Percentiles rank a stretch among this genome's conserved stretches.
phyloP scores from a whole-genome alignment of 164 flowering plant genomes.

The Nymphaea thermarum region DNA sequence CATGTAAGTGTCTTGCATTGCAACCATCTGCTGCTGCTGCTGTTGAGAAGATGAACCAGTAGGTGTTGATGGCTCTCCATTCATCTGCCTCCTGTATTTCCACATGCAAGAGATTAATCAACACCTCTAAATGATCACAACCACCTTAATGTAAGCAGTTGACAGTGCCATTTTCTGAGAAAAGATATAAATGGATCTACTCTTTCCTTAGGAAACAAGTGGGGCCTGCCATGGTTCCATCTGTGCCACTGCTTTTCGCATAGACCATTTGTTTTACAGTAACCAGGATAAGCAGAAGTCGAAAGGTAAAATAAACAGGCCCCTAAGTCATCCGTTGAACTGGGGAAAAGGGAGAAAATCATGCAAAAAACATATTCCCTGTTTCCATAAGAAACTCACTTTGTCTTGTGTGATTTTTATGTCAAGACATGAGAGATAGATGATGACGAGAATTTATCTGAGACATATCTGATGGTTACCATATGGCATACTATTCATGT shows the following conservation, averaged over 20 bases:
- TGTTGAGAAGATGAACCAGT: slow-evolving; percentile 45
- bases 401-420: too few species aligned
- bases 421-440: too few species aligned
- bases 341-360: too few species aligned
- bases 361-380: too few species aligned
- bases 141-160: neutral
- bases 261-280: neutral
- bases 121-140: neutral
- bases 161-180: neutral
- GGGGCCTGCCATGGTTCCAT: neutral
- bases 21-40: slow-evolving; percentile 82
- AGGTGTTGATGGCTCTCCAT: slow-evolving; percentile 35
- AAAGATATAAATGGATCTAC: neutral
- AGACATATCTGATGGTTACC: too few species aligned
- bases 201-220: neutral
- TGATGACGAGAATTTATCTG: too few species aligned
- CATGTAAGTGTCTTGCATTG: slow-evolving; percentile 90
- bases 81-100: slow-evolving; percentile 44
- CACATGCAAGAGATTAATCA: neutral
- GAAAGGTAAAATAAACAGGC: too few species aligned
- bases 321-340: too few species aligned
- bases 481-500: too few species aligned
- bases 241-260: neutral
- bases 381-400: too few species aligned
- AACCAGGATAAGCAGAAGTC: too few species aligned